phyloP scores from a whole-genome alignment of 345 rosid species.

The Euphorbia tirucalli region DNA sequence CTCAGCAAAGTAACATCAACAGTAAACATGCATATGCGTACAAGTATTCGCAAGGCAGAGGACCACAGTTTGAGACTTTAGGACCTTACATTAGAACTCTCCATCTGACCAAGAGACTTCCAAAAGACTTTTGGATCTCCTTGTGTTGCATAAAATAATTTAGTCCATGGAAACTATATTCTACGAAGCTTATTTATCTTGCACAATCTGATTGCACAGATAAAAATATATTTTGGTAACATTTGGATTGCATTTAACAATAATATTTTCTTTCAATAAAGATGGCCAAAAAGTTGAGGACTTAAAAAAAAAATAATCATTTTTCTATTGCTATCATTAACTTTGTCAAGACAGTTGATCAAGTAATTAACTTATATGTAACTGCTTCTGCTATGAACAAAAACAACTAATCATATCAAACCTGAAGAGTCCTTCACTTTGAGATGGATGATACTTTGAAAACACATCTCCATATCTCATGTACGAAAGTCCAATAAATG shows the following conservation, averaged over 20 bases:
- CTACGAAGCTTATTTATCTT: background rate
- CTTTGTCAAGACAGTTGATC: background rate
- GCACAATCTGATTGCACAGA: background rate
- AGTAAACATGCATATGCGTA: background rate
- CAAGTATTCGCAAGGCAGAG: background rate
- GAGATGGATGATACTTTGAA: conserved; percentile 72
- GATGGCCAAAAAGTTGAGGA: background rate
- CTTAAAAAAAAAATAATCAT: background rate
- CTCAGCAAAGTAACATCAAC: background rate
- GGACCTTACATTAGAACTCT: no score
- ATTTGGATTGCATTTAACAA: background rate
- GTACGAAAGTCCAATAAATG: conserved; percentile 67
- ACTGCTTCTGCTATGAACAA: background rate
- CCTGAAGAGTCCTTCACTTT: conserved; percentile 77
- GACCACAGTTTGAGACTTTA: background rate
- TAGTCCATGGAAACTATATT: background rate
- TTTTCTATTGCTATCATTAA: background rate
- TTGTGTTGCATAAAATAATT: background rate
- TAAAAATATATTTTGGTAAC: background rate
- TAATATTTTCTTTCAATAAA: background rate
- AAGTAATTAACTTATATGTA: background rate
- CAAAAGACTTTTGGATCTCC: background rate
- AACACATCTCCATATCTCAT: conserved; percentile 96
- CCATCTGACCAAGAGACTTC: background rate
- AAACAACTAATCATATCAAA: conserved; percentile 22